These are phyloP conservation scores for Dictyostelium brefeldianum DNA, from an alignment of 78 protist species.

Conservation along the genomic window DNA sequence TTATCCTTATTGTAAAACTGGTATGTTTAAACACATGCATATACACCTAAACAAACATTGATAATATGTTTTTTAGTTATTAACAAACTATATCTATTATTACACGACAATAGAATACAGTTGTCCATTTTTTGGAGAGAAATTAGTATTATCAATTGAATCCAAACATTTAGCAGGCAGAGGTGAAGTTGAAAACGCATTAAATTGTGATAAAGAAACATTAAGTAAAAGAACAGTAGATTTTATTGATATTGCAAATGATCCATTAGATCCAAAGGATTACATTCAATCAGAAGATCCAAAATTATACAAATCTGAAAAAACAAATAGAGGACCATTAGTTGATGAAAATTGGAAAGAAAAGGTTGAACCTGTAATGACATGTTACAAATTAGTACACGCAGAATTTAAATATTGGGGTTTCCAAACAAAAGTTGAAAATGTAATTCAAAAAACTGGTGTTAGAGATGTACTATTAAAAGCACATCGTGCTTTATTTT, in stretches of 20 bases:
- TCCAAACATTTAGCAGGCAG: constrained; percentile 64
- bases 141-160: constrained; percentile 42
- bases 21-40: constrained; percentile 7
- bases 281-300: constrained; percentile 89
- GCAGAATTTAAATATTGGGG: constrained; percentile 90
- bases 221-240: constrained; percentile 39
- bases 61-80: too few species aligned
- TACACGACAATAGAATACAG: too few species aligned
- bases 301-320: constrained; percentile 63
- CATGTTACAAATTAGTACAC: constrained; percentile 86
- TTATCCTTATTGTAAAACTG: constrained; percentile 90
- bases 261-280: constrained; percentile 63
- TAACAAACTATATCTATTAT: too few species aligned
- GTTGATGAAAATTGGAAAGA: constrained; percentile 73
- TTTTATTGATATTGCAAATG: constrained; percentile 66
- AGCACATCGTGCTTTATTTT: constrained; percentile 88
- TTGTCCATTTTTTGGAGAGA: constrained; percentile 77
- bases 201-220: constrained; percentile 11
- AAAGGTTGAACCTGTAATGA: constrained; percentile 80
- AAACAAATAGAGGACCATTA: constrained; percentile 92
- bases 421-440: constrained; percentile 88
- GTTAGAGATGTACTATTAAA: constrained; percentile 64
- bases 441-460: constrained; percentile 70
- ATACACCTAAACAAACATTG: too few species aligned
- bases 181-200: constrained; percentile 68